Base-by-base conservation (phyloP, 108 stramenopile species). In the Chaetoceros muelleri region DNA sequence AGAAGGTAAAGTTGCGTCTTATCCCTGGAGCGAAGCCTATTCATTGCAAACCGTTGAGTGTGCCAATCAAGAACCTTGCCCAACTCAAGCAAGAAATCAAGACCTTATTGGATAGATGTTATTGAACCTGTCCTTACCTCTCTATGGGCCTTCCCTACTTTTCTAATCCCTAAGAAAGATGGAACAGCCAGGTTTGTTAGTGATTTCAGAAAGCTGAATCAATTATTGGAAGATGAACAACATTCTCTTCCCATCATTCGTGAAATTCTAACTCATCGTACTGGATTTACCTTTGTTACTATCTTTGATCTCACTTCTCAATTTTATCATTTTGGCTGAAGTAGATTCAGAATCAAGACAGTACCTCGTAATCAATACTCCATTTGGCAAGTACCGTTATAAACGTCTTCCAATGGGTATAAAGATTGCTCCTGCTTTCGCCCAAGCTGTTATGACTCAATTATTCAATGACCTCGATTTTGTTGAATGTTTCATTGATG, bases 151-250 rank as follows among this genome's bases (percentile, higher is more conserved):
- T 46, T 55, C 0, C 73, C 73, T 24, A 27, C 68, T 1, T 65
- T 74, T 30, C 55, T 74, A 20, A 56, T 74, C 3, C 73, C 73
- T 16, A 74, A 74, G 53, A 74, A 69, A 28, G 63, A 64, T 57
- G 53, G 44, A n/a, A n/a, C n/a, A n/a, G n/a, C n/a, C 2, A 40
- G 34, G n/a, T n/a, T n/a, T n/a, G n/a, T n/a, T n/a, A n/a, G n/a
- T n/a, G n/a, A n/a, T n/a, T n/a, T n/a, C n/a, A 3, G 54, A 55
- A 13, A 24, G 61, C 2, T 52, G 24, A 31, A 22, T 21, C 27
- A 30, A 18, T 52, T 49, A 30, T 17, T 52, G 2, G 19, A 13
- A 2, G 24, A 30, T 0, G n/a, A n/a, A n/a, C 22, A 30, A 30
- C 59, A 58, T 31, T 26, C 28, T 13, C 44, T 72, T 23, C 71